Evolutionary conservation across 1,139 yeast genomes (phyloP).

Genomic region (Starmera stellimalicola): DNA sequence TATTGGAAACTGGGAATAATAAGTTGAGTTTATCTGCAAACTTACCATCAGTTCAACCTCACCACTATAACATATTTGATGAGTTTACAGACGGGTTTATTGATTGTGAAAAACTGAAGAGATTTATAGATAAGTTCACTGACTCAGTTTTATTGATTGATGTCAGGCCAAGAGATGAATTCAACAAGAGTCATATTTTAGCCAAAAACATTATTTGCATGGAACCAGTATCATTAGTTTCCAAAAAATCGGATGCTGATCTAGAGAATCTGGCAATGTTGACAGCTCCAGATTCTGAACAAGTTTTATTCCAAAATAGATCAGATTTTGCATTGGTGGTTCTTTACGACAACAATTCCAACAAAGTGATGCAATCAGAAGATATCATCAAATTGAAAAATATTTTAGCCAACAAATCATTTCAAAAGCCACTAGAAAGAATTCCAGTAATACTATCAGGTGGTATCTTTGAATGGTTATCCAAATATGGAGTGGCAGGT

Average conservation of each 20-base stretch:
- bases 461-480: constrained; percentile 40
- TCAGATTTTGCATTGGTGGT: constrained; percentile 51
- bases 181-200: constrained; percentile 50
- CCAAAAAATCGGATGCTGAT: constrained; percentile 44
- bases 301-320: constrained; percentile 40
- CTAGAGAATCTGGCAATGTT: constrained; percentile 48
- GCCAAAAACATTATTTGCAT: constrained; percentile 51
- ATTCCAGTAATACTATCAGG: constrained; percentile 50
- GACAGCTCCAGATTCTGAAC: constrained; percentile 45
- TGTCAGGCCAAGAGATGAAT: constrained; percentile 50
- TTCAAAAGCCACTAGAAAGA: constrained; percentile 37
- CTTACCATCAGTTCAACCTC: background rate
- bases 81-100: constrained; percentile 7
- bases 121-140: constrained; percentile 12
- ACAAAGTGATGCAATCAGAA: constrained; percentile 2
- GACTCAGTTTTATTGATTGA: constrained; percentile 46
- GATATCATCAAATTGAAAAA: constrained; percentile 23
- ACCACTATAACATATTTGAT: constrained; percentile 6
- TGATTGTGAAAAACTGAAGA: constrained; percentile 6
- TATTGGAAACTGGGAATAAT: background rate
- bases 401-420: constrained; percentile 28
- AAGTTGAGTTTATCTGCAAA: background rate
- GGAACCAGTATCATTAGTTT: constrained; percentile 51
- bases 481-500: constrained; percentile 19
- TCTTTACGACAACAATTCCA: constrained; percentile 42